Evolutionary conservation across 169 alveolate species (phyloP), one percentile per base, ranked within the genome.

Genomic region (Plasmodium yoelii): DNA sequence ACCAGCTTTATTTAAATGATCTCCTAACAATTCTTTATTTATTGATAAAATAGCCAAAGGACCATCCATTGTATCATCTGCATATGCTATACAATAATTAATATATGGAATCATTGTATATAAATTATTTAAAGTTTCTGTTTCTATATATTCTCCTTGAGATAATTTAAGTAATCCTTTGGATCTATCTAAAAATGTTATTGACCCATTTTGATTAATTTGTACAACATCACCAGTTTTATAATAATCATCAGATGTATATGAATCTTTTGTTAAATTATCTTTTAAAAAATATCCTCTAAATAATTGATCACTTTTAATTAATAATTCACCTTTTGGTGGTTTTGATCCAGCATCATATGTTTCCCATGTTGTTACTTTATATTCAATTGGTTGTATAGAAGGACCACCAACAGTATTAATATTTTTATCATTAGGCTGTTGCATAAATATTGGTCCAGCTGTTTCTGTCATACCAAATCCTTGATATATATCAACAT

Each of bases 61-160:
- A 4, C 90, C 84, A 44, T 68, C 82, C 55, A 82, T n/a, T n/a
- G 80, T 2, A 7, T 82, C 90, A 55, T 82, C 90, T 49, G 73
- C 90, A 82, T 82, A 82, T 24, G 68, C 90, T 6, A 82, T 65
- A 82, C 90, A 82, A 44, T 65, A 22, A 18, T 57, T 61, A 10
- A 82, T 46, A 55, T 67, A 82, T 5, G 75, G 60, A 0, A 82
- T 42, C 12, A 53, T 82, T 15, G 90, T 51, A 39, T 82, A 82
- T 0, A 82, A 12, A 47, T 56, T 82, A 26, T 82, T 82, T 15
- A 82, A 22, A 60, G 57, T 65, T 6, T 65, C 90, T 24, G 90
- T 82, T 26, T 82, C 84, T 42, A 98, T 98, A 92, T 98, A 98
- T 87, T 98, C 99, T 1, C 99, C 99, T 91, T 98, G 98, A 2